Base-by-base conservation (phyloP, 73 alveolate genomes). In the Breviolum minutum region DNA sequence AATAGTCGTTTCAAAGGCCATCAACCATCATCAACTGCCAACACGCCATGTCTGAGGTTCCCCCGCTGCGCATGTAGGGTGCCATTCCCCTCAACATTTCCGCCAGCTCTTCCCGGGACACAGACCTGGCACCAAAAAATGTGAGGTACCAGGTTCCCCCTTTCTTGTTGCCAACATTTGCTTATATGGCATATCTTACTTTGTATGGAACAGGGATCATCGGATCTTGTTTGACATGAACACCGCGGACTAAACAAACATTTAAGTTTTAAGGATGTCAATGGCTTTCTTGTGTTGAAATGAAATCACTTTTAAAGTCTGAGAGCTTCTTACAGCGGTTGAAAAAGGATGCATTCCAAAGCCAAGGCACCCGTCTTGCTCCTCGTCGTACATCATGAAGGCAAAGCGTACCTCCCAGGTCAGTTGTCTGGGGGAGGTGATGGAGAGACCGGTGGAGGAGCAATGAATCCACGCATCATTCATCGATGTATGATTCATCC, bases 321-420 rank as follows among this genome's bases (percentile, higher is more conserved):
- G 54, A 40, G 3, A 40, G 54, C 3, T 40, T 40, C 54, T 40
- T 40, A 40, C 0, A 40, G 54, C 3, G 54, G 3, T 40, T 40
- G 3, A 40, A 40, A 40, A 40, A 40, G 0, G 54, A 40, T 40
- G 5, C 54, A 40, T 40, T 40, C 3, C 54, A 3, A 40, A 40
- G 54, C 54, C 54, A 40, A 40, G 54, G 54, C 54, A 74, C 98
- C 98, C 98, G 11, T 92, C 98, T 92, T 92, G 98, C 98, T 92
- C 98, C 87, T 92, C 98, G 66, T 92, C 98, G 90, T 92, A 92
- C 98, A 92, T 92, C 98, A 92, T 92, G 98, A 92, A 92, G 17
- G 98, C 98, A 30, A 92, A 92, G 29, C 98, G 86, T 27, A 92
- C 98, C 98, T 92, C 16, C 63, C 13, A 48, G 54, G 54, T 73